phyloP scores from a whole-genome alignment of 2,329 filamentous ascomycete genomes.

The Pseudonectria foliicola region DNA sequence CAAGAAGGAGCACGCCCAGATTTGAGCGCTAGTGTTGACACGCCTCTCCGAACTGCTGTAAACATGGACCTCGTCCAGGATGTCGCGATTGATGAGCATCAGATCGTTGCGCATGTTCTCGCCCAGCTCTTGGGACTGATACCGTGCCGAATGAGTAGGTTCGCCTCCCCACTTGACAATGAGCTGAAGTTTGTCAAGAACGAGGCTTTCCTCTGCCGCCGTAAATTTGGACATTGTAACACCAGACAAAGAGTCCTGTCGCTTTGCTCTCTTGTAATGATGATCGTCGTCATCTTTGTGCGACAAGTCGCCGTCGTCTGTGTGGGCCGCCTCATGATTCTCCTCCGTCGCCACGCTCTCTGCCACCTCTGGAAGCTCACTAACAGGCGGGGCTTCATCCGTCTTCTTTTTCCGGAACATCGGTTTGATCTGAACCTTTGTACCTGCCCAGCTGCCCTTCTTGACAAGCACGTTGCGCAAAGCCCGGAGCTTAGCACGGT shows the following conservation, averaged over 20 bases:
- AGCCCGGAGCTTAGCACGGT: constrained; percentile 75
- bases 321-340: constrained; percentile 12
- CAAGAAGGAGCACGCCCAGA: constrained; percentile 86
- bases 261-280: constrained; percentile 38
- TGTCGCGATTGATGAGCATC: constrained; percentile 83
- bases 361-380: constrained; percentile 27
- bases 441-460: constrained; percentile 90
- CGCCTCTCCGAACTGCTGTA: constrained; percentile 94
- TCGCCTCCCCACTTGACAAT: constrained; percentile 99
- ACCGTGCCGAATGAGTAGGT: constrained; percentile 92
- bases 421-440: constrained; percentile 97
- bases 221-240: constrained; percentile 91
- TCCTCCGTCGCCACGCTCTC: constrained; percentile 16
- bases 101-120: constrained; percentile 95
- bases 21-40: constrained; percentile 92
- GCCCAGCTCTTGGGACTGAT: constrained; percentile 91
- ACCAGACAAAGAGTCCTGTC: constrained; percentile 80
- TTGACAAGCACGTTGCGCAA: constrained; percentile 82
- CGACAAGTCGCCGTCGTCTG: constrained; percentile 16
- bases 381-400: constrained; percentile 41
- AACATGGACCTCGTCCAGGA: constrained; percentile 85
- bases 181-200: constrained; percentile 91
- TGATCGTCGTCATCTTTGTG: constrained; percentile 13
- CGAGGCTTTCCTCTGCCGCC: constrained; percentile 84
- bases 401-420: constrained; percentile 91